A percentile compares a stretch with the other conserved stretches of the same genome.
Conservation (phyloP, 805 yeast genomes). For the Wickerhamiella domercqiae region DNA sequence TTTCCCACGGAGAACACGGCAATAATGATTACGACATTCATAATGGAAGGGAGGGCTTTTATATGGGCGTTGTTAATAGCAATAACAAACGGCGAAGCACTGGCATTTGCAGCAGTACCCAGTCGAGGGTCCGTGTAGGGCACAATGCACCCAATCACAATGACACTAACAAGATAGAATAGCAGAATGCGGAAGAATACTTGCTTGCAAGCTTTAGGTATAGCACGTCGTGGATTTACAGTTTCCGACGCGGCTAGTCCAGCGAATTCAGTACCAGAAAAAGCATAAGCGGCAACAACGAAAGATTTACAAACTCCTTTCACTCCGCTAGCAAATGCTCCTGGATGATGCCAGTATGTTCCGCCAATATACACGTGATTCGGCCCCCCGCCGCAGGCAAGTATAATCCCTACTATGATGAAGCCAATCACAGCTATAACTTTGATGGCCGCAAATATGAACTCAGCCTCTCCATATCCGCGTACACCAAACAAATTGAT, state of each 20-base stretch:
- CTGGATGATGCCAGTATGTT: constrained; percentile 41
- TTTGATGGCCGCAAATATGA: constrained; percentile 40
- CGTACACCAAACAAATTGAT: constrained; percentile 41
- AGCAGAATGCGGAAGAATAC: constrained; percentile 59
- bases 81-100: constrained; percentile 68
- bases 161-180: constrained; percentile 42
- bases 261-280: constrained; percentile 50
- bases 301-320: constrained; percentile 51
- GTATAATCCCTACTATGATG: constrained; percentile 39
- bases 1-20: constrained; percentile 60
- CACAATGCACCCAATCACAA: constrained; percentile 44
- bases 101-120: constrained; percentile 35
- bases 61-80: constrained; percentile 53
- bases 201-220: constrained; percentile 57
- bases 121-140: constrained; percentile 38
- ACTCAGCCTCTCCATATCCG: constrained; percentile 54
- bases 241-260: constrained; percentile 60
- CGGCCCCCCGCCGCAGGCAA: constrained; percentile 36
- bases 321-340: constrained; percentile 50
- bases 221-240: constrained; percentile 41
- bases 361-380: constrained; percentile 36
- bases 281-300: constrained; percentile 50
- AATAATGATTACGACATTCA: constrained; percentile 53
- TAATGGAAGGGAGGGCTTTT: constrained; percentile 44
- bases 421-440: constrained; percentile 45